Evolutionary conservation across 495 filamentous ascomycete species (phyloP).

Genomic region (Aspergillus egyptiacus): DNA sequence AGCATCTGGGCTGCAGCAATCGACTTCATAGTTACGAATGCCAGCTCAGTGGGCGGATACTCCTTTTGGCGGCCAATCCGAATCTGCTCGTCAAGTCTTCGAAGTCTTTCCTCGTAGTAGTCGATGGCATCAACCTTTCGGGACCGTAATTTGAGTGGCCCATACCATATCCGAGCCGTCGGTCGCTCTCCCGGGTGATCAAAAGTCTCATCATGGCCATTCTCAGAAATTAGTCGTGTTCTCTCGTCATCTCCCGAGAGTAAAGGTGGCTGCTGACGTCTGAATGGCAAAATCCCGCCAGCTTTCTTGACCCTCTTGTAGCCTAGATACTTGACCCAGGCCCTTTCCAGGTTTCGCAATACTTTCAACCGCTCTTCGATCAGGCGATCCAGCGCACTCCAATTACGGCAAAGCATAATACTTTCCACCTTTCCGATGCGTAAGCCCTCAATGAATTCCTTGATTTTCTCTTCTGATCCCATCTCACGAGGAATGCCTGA

Average conservation of each 20-base stretch:
- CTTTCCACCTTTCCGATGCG: constrained; percentile 90
- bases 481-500: constrained; percentile 82
- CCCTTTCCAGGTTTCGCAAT: constrained; percentile 72
- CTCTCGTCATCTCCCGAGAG: constrained; percentile 39
- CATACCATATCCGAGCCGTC: constrained; percentile 69
- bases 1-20: constrained; percentile 92
- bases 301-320: constrained; percentile 43
- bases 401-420: constrained; percentile 81
- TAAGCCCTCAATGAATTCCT: constrained; percentile 78
- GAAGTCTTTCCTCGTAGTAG: constrained; percentile 85
- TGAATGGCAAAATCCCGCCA: constrained; percentile 46
- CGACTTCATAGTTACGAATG: constrained; percentile 96
- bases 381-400: constrained; percentile 73
- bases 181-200: constrained; percentile 53
- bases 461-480: constrained; percentile 74
- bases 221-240: constrained; percentile 48
- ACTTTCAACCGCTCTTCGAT: constrained; percentile 60
- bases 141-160: constrained; percentile 64
- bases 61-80: constrained; percentile 62
- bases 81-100: constrained; percentile 74
- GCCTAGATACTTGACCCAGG: constrained; percentile 69
- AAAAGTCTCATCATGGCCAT: constrained; percentile 29
- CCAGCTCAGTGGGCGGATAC: constrained; percentile 71
- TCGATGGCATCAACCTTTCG: constrained; percentile 83
- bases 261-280: constrained; percentile 40